Conservation (phyloP, 148 eudicot genomes). For the Bassia scoparia region DNA sequence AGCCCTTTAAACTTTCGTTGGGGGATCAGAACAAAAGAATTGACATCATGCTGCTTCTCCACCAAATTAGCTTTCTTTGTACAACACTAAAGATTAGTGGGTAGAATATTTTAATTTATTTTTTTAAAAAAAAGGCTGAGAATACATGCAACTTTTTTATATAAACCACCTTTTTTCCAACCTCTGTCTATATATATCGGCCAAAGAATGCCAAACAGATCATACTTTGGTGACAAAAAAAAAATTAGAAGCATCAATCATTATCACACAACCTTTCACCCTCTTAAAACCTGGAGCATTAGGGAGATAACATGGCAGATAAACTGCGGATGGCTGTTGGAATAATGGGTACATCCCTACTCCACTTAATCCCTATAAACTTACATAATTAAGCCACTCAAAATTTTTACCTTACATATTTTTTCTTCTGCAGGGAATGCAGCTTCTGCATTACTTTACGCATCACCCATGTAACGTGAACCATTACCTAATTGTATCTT, state of each 20-base stretch:
- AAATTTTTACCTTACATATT: not conserved
- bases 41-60: not conserved
- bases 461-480: slow-evolving; percentile 61
- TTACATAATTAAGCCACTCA: not conserved
- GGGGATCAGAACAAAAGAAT: slow-evolving; percentile 20
- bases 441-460: slow-evolving; percentile 60
- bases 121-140: slow-evolving; percentile 15
- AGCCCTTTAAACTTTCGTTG: slow-evolving; percentile 27
- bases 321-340: slow-evolving; percentile 53
- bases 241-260: not conserved
- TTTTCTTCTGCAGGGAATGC: slow-evolving; percentile 66
- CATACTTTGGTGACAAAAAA: slow-evolving; percentile 1
- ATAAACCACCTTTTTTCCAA: slow-evolving; percentile 8
- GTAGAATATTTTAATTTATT: too few relatives aligned
- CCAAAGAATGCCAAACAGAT: slow-evolving; percentile 4
- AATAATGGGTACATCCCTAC: slow-evolving; percentile 47
- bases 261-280: not conserved
- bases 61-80: not conserved
- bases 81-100: not conserved
- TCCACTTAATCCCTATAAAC: not conserved
- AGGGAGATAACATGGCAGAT: slow-evolving; percentile 44
- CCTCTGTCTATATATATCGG: slow-evolving; percentile 21
- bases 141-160: slow-evolving; percentile 24
- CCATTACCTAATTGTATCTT: not conserved
- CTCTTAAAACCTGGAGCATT: slow-evolving; percentile 14